Evolutionary conservation across 2,329 filamentous ascomycete genomes (phyloP).

Genomic region (Fonsecaea nubica): DNA sequence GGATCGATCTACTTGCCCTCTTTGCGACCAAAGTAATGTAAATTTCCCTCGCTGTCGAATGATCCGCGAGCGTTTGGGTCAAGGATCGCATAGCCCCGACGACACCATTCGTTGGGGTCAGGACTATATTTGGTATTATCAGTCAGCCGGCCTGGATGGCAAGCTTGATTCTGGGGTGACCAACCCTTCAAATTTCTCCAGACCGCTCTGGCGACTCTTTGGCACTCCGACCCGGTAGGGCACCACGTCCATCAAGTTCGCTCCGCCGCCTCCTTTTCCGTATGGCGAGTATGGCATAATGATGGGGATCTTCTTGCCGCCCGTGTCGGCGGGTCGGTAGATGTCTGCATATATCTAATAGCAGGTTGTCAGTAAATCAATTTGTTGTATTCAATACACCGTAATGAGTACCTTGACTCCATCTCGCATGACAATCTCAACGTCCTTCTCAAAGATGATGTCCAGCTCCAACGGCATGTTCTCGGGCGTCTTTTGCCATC

Average conservation of each 20-base stretch:
- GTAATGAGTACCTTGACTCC: constrained; percentile 40
- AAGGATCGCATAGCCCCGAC: constrained; percentile 43
- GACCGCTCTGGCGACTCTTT: constrained; percentile 38
- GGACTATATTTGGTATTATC: constrained; percentile 25
- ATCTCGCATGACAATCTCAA: constrained; percentile 41
- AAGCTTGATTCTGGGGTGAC: not conserved
- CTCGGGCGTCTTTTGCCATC: constrained; percentile 30
- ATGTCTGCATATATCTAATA: constrained; percentile 41
- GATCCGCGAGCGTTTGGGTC: constrained; percentile 43
- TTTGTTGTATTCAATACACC: not conserved
- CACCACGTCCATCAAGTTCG: constrained; percentile 33
- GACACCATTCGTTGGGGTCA: constrained; percentile 44
- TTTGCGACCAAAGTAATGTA: constrained; percentile 51
- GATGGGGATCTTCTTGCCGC: constrained; percentile 41
- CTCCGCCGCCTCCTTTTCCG: constrained; percentile 41
- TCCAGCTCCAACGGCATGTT: constrained; percentile 29
- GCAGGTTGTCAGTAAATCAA: too few species aligned
- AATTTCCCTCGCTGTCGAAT: constrained; percentile 42
- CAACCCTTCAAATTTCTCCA: constrained; percentile 40
- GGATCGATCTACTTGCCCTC: constrained; percentile 39
- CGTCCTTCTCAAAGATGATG: constrained; percentile 40
- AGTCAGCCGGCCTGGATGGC: not conserved
- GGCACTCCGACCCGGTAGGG: constrained; percentile 43
- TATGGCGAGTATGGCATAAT: constrained; percentile 44
- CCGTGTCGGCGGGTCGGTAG: constrained; percentile 37